phyloP scores from a whole-genome alignment of 768 basidiomycete genomes.

The Mrakia blollopis region DNA sequence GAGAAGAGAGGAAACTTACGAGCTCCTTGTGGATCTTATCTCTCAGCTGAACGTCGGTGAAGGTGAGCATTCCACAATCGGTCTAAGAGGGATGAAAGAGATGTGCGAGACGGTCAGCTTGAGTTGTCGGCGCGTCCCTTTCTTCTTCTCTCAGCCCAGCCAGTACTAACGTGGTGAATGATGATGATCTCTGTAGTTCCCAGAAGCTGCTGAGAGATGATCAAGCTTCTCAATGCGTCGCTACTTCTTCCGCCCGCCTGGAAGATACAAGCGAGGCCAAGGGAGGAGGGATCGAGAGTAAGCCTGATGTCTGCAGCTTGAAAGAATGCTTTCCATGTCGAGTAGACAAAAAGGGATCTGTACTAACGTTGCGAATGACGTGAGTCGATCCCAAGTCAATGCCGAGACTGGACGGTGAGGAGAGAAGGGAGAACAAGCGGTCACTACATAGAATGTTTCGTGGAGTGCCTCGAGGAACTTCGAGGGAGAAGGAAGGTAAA shows the following conservation, averaged over 20 bases:
- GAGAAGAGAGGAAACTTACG: not conserved
- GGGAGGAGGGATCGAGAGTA: not conserved
- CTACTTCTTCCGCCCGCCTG: not conserved
- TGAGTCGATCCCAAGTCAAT: constrained; percentile 6
- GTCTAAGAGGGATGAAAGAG: not conserved
- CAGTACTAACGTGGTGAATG: not conserved
- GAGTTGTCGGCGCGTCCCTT: not conserved
- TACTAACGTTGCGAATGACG: not conserved
- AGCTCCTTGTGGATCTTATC: not conserved
- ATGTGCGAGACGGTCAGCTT: not conserved
- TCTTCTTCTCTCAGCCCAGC: too few relatives aligned
- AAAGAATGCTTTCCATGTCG: too few relatives aligned
- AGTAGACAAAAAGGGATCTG: too few relatives aligned
- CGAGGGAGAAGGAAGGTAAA: not conserved
- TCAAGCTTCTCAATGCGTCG: not conserved
- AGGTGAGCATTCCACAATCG: not conserved
- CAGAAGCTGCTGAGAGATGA: not conserved
- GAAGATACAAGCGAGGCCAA: not conserved
- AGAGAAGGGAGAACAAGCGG: not conserved
- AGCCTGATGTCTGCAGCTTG: too few relatives aligned
- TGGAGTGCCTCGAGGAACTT: not conserved
- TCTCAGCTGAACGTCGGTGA: not conserved
- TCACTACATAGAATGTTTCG: too few relatives aligned
- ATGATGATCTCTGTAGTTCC: not conserved
- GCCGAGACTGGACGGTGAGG: not conserved